A percentile compares a stretch with the other conserved stretches of the same genome.
phyloP scores from a whole-genome alignment of 257 asterid genomes.

The Solanum paucissectum region DNA sequence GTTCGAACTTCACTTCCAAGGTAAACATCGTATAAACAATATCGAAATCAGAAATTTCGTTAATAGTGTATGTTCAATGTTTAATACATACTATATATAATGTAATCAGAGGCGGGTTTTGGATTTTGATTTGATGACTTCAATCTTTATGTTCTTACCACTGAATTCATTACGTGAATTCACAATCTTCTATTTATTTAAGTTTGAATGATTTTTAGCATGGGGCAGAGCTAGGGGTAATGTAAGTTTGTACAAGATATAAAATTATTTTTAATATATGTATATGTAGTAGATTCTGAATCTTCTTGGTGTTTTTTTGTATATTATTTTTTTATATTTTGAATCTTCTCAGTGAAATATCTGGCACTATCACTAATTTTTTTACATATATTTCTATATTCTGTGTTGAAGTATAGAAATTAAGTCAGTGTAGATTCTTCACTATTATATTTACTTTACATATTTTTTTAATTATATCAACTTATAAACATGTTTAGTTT shows the following conservation, averaged over 20 bases:
- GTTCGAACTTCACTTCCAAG: constrained; percentile 12
- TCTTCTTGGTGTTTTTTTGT: background rate
- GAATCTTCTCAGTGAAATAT: background rate
- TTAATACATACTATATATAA: background rate
- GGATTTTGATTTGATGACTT: background rate
- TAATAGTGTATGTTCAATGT: background rate
- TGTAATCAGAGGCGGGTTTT: background rate
- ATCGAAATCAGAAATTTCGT: background rate
- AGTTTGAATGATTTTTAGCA: background rate
- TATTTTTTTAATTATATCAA: no score
- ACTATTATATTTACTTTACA: no score
- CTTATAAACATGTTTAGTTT: background rate
- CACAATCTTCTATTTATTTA: background rate
- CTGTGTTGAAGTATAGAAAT: no score
- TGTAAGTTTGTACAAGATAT: background rate
- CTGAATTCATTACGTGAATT: background rate
- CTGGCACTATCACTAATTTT: background rate
- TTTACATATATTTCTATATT: background rate
- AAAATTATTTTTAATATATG: background rate
- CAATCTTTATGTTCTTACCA: background rate
- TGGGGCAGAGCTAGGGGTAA: background rate
- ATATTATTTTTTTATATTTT: background rate
- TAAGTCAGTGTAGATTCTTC: no score
- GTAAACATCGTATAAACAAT: background rate
- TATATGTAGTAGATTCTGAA: background rate